Base-by-base conservation (phyloP, 2,329 filamentous ascomycete genomes). In the Fusarium sororula region DNA sequence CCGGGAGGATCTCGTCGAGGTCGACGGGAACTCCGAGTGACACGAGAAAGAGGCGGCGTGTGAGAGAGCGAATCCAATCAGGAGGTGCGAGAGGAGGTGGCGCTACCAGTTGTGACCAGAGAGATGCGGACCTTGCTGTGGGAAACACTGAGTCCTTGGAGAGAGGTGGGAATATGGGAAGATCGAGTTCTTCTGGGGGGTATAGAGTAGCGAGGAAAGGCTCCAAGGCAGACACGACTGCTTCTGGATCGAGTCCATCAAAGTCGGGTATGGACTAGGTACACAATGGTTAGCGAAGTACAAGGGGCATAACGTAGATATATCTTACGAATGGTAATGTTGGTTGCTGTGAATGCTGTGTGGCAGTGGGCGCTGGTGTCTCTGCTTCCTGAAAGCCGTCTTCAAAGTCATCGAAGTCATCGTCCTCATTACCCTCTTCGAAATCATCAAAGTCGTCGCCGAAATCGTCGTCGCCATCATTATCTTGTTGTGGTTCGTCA, bases 61-160 rank as follows among this genome's bases (percentile, higher is more conserved):
- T 99, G 58, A 95, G 94, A 59, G 95, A 98, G 73, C 96, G 94
- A 67, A 98, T 97, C 96, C 96, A 99, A 82, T 99, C 96, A 2
- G 96, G 96, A 11, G 96, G 96, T 79, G 98, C 95, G 42, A 99
- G 90, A 6, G 96, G 95, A 5, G 96, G 96, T 26, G 96, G 96
- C 5, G 96, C 96, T 37, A 98, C 94, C 9, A 99, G 90, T 84
- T 99, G 96, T 45, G 95, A 95, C 96, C 96, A 99, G 39, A 99
- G 87, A 0, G 96, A 98, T 63, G 94, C 91, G 70, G 94, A 97
- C 66, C 95, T 91, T 59, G 95, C 92, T 45, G 94, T 97, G 62
- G 94, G 90, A 83, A 98, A 96, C 57, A 94, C 89, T 50, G 92
- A 87, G 39, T 87, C 87, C 76, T 86, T 87, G 13, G 85, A 84